A percentile compares a stretch with the other conserved stretches of the same genome.
Evolutionary conservation across 139 green algal species (phyloP).

Genomic region (Marvania coccoides): DNA sequence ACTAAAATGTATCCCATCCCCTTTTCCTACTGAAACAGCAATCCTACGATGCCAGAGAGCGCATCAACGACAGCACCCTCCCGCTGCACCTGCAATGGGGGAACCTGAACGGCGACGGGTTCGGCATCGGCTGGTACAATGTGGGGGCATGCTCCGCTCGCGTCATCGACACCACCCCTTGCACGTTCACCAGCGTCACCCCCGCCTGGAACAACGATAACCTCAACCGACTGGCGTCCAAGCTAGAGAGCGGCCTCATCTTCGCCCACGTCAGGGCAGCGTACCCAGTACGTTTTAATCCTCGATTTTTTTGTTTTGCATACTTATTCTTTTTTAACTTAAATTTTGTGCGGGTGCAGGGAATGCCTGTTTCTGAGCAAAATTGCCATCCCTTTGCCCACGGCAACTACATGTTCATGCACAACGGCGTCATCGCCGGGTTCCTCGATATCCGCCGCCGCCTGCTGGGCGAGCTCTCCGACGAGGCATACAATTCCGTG

Average conservation of each 20-base stretch:
- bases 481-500: conserved; percentile 86
- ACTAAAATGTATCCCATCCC: not conserved
- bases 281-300: not conserved
- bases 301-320: not conserved
- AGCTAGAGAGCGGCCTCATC: conserved; percentile 83
- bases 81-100: conserved; percentile 71
- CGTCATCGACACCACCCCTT: conserved; percentile 55
- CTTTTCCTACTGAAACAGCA: conserved; percentile 42
- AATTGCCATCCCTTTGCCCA: conserved; percentile 90
- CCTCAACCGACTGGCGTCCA: conserved; percentile 76
- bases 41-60: conserved; percentile 86
- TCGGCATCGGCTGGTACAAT: conserved; percentile 87
- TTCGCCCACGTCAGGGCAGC: conserved; percentile 83
- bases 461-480: conserved; percentile 66
- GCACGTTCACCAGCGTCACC: conserved; percentile 87
- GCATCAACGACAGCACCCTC: conserved; percentile 58
- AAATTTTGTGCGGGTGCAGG: no score
- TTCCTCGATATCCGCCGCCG: conserved; percentile 74
- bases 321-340: not conserved
- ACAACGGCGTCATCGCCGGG: conserved; percentile 89
- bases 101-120: conserved; percentile 93
- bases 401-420: conserved; percentile 93
- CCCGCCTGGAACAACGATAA: conserved; percentile 98
- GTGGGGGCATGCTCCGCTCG: not conserved
- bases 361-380: conserved; percentile 90